Conservation (phyloP, 495 filamentous ascomycete species). For the Penicillium nucicola region DNA sequence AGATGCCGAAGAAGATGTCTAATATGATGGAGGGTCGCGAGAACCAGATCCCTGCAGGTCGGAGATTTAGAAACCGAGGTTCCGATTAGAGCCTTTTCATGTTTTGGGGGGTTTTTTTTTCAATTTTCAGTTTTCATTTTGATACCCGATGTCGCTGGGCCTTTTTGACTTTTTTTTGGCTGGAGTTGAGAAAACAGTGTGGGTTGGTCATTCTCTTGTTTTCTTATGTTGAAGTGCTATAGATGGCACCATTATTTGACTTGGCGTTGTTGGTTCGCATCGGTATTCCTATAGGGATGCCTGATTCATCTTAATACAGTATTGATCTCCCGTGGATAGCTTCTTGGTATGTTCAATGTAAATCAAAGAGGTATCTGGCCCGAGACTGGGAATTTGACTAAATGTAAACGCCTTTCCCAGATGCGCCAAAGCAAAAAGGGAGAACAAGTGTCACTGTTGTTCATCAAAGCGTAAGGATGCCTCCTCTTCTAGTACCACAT, state of each 20-base stretch:
- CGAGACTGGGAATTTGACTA: background rate
- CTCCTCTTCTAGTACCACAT: background rate
- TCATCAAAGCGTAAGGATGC: background rate
- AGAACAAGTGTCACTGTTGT: too few species aligned
- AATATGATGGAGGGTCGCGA: slow-evolving; percentile 56
- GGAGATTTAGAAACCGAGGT: slow-evolving; percentile 28
- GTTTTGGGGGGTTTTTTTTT: too few species aligned
- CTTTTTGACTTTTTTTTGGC: slow-evolving; percentile 8
- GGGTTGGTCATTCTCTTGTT: slow-evolving; percentile 8
- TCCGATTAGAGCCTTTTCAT: slow-evolving; percentile 16
- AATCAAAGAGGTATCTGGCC: background rate
- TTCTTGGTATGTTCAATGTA: background rate
- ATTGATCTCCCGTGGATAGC: background rate
- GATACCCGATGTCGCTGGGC: slow-evolving; percentile 27
- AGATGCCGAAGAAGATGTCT: slow-evolving; percentile 37
- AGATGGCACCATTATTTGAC: background rate
- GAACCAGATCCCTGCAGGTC: slow-evolving; percentile 41
- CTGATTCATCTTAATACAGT: background rate
- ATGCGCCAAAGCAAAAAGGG: background rate
- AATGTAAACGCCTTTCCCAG: background rate
- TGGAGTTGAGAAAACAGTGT: slow-evolving; percentile 21
- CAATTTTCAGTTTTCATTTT: slow-evolving; percentile 11
- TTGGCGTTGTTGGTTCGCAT: slow-evolving; percentile 7
- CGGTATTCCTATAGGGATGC: background rate
- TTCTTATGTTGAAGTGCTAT: background rate